A percentile compares a stretch with the other conserved stretches of the same genome.
These are phyloP conservation scores for Rutidosis leptorrhynchoides DNA, from an alignment of 129 eudicot genomes.

Conservation along the genomic window DNA sequence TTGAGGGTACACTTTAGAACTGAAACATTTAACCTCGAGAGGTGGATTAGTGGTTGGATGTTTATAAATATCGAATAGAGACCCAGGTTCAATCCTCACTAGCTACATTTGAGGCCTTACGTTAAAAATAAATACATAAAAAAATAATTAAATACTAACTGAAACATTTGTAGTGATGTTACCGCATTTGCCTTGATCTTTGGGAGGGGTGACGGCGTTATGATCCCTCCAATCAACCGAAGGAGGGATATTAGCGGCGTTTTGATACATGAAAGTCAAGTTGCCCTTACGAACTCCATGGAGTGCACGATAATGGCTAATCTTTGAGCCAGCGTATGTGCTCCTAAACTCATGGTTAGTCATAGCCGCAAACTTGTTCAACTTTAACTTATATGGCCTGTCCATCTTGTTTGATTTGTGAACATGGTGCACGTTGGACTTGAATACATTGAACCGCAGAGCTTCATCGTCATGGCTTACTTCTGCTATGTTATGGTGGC, in stretches of 20 bases:
- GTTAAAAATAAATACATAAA: neutral
- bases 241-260: conserved; percentile 42
- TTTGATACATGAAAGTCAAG: conserved; percentile 40
- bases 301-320: conserved; percentile 36
- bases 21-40: too few species aligned
- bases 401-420: conserved; percentile 63
- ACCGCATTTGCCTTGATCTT: conserved; percentile 81
- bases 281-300: conserved; percentile 32
- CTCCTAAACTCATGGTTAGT: conserved; percentile 67
- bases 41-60: too few species aligned
- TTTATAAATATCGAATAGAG: too few species aligned
- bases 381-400: conserved; percentile 61
- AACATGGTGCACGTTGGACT: conserved; percentile 59
- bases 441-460: conserved; percentile 62
- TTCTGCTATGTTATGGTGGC: conserved; percentile 50
- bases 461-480: conserved; percentile 56
- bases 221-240: conserved; percentile 64
- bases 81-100: too few species aligned
- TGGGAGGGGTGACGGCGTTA: conserved; percentile 47
- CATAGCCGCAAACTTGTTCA: conserved; percentile 81
- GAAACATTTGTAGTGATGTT: conserved; percentile 6
- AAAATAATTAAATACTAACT: too few species aligned
- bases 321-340: conserved; percentile 53
- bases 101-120: too few species aligned
- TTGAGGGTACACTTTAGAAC: too few species aligned